Evolutionary conservation across 2,329 filamentous ascomycete species (phyloP), one percentile per base, ranked within the genome.

Genomic region (Beauveria sp.): DNA sequence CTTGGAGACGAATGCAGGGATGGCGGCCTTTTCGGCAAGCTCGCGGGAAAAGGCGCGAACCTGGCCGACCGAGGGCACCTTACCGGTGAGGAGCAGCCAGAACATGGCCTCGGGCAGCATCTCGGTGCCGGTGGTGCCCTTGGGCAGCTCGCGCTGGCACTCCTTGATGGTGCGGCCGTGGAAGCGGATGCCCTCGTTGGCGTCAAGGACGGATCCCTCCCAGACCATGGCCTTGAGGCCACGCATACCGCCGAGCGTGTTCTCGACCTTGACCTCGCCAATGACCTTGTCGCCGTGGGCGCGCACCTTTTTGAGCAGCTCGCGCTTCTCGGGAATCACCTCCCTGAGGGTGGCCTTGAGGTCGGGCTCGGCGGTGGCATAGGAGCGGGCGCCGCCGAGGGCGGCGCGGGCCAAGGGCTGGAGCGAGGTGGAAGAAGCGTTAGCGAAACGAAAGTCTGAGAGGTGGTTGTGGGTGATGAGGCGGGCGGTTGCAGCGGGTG

Each of bases 81-180:
- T 84, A 63, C 95, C 95, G 10, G 95, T 99, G 68, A 99, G 82
- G 56, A 99, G 86, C 47, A 98, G 86, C 95, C 95, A 99, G 83
- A 99, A 99, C 95, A 99, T 99, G 75, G 93, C 87, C 78, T 99
- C 95, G 53, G 95, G 95, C 14, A 98, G 85, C 95, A 98, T 99
- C 79, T 98, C 93, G 6, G 91, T 96, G 70, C 93, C 91, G 3
- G 89, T 86, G 63, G 84, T 91, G 67, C 93, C 95, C 81, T 97
- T 98, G 73, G 95, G 93, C 18, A 98, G 86, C 75, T 92, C 88
- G 67, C 87, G 85, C 74, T 98, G 95, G 80, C 95, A 99, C 73
- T 99, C 93, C 79, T 96, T 96, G 81, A 99, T 99, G 66, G 93
- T 97, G 71, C 89, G 89, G 73, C 95, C 95, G 75, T 98, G 95